Conservation (phyloP, 768 basidiomycete species). For the Macrolepiota fuliginosa region DNA sequence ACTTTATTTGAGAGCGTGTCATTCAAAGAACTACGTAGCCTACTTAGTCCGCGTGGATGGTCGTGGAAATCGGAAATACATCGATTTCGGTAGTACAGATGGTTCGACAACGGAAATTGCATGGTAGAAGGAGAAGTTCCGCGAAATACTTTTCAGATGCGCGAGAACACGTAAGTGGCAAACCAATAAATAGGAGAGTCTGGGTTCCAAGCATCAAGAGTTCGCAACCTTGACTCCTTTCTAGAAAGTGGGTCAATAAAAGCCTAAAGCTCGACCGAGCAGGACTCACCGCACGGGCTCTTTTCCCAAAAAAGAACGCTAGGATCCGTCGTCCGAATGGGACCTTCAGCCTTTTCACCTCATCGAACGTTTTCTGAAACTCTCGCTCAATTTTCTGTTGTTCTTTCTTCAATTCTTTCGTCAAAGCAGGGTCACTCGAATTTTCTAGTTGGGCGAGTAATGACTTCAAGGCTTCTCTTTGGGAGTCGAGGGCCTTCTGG, state of each 20-base stretch:
- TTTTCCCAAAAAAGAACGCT: not conserved
- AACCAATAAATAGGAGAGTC: too few relatives aligned
- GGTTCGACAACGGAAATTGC: too few relatives aligned
- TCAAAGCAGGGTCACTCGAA: not conserved
- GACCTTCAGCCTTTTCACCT: slow-evolving; percentile 12
- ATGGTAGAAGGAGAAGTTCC: too few relatives aligned
- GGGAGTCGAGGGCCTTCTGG: slow-evolving; percentile 23
- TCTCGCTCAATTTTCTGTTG: slow-evolving; percentile 8
- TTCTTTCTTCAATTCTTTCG: slow-evolving; percentile 1
- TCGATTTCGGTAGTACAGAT: too few relatives aligned
- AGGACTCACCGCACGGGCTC: not conserved
- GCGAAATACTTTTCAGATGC: too few relatives aligned
- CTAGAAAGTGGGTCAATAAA: not conserved
- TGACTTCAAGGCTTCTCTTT: slow-evolving; percentile 14
- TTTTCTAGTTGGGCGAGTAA: not conserved
- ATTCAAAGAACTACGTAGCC: too few relatives aligned
- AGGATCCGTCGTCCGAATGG: not conserved
- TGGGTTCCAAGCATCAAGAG: too few relatives aligned
- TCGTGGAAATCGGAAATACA: too few relatives aligned
- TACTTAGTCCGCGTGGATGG: too few relatives aligned
- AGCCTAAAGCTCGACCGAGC: not conserved
- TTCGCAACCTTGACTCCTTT: not conserved
- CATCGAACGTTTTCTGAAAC: slow-evolving; percentile 17
- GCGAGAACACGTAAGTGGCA: too few relatives aligned
- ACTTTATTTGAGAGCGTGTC: too few relatives aligned